Base-by-base conservation (phyloP, 352 stramenopile species). In the Halophytophthora batemanensis region DNA sequence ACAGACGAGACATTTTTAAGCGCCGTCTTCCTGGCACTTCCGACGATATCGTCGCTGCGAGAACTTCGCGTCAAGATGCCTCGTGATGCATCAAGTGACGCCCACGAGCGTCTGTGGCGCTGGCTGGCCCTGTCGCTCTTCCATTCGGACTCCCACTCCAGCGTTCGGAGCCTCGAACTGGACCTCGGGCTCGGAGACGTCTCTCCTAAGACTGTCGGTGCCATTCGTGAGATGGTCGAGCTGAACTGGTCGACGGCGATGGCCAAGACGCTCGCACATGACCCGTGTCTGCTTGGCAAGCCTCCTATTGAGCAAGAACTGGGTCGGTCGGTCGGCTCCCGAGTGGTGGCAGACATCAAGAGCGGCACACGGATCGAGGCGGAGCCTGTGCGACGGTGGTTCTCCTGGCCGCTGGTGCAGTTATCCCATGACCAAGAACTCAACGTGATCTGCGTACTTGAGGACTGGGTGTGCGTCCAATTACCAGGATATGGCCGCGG, bases 111-210 rank as follows among this genome's bases (percentile, higher is more conserved):
- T 0, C 19, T 60, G 15, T 69, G 61, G 61, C 33, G 23, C 15
- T 65, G 61, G 61, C 37, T 69, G 13, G 54, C 56, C 22, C 23
- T 53, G 2, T 43, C 61, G 14, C 19, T 65, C 4, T 65, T 69
- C 38, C 61, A 69, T 17, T 36, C 50, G 11, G 41, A 59, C 8
- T 56, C 45, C 34, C 28, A 29, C 2, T 58, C 48, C 1, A 41
- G 35, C 8, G 18, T 64, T 5, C 49, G 54, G 6, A 31, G 25
- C 25, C 25, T 31, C 4, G 19, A 44, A 28, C 39, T 64, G 11
- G 34, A 59, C 48, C 13, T 65, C 44, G 50, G 49, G 33, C 55
- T 56, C 4, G 57, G 43, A 29, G 42, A 54, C 34, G 42, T 69
- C 14, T 59, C 43, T 12, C 21, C 40, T 19, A 46, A 48, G 6